Evolutionary conservation across 2,329 filamentous ascomycete genomes (phyloP).

Genomic region (Xylaria sp.): DNA sequence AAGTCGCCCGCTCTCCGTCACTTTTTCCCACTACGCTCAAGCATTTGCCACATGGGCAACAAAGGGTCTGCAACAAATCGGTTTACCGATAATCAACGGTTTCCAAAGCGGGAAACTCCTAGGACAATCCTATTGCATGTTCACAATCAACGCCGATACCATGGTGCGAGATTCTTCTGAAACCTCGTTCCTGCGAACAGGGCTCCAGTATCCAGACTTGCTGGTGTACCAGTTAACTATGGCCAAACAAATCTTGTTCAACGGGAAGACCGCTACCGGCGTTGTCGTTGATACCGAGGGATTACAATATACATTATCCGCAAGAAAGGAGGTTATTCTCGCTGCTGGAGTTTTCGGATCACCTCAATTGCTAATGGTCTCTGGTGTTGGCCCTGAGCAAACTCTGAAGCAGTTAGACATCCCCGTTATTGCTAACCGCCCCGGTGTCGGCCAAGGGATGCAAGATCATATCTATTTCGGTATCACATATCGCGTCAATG

Average conservation of each 20-base stretch:
- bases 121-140: not conserved
- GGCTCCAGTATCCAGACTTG: not conserved
- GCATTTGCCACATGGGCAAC: constrained; percentile 4
- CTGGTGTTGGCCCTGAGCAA: not conserved
- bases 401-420: not conserved
- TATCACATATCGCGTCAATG: not conserved
- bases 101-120: constrained; percentile 5
- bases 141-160: not conserved
- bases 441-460: constrained; percentile 15
- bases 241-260: constrained; percentile 12
- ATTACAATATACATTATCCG: not conserved
- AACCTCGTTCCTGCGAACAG: constrained; percentile 1
- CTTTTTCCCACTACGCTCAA: not conserved
- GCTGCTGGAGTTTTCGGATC: constrained; percentile 5
- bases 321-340: constrained; percentile 37
- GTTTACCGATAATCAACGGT: not conserved
- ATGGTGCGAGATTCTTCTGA: constrained; percentile 11
- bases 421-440: not conserved
- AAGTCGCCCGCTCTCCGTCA: not conserved
- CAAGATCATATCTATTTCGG: constrained; percentile 14
- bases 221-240: not conserved
- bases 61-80: not conserved
- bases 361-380: constrained; percentile 16
- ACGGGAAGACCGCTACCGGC: not conserved
- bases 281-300: not conserved